These are phyloP conservation scores for Margaritispora aquatica DNA, from an alignment of 495 filamentous ascomycete species.

Conservation along the genomic window DNA sequence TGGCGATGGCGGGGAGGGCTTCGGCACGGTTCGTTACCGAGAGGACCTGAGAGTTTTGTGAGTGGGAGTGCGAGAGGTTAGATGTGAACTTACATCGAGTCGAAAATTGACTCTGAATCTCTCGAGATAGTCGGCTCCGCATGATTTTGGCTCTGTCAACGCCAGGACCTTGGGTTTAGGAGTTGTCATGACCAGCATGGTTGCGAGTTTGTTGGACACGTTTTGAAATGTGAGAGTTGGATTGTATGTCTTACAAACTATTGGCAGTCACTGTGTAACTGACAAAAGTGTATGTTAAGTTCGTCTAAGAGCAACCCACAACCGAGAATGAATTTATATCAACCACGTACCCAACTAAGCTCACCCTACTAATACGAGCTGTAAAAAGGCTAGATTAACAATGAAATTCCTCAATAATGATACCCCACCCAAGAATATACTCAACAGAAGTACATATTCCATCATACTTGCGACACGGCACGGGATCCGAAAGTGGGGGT, in stretches of 20 bases:
- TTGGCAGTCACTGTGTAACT: no score
- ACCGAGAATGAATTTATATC: no score
- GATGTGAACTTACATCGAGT: constrained; percentile 6
- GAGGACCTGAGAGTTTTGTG: background rate
- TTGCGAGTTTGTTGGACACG: background rate
- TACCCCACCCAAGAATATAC: background rate
- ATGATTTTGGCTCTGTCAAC: constrained; percentile 2
- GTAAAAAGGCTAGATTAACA: no score
- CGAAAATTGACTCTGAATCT: constrained; percentile 1
- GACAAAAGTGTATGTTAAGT: no score
- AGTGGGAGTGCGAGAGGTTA: background rate
- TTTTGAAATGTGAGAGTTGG: no score
- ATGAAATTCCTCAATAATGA: no score
- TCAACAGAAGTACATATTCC: background rate
- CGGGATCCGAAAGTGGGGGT: background rate
- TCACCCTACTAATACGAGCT: no score
- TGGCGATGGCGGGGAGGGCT: background rate
- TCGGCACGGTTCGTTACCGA: constrained; percentile 3
- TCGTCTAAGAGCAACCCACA: no score
- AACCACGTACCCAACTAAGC: no score
- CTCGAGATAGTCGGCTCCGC: background rate
- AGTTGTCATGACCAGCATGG: background rate
- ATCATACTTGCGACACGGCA: background rate
- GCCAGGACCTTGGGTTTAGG: constrained; percentile 4
- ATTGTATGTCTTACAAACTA: no score